phyloP scores from a whole-genome alignment of 163 green algal species.

The Chlamydomonas reinhardtii region DNA sequence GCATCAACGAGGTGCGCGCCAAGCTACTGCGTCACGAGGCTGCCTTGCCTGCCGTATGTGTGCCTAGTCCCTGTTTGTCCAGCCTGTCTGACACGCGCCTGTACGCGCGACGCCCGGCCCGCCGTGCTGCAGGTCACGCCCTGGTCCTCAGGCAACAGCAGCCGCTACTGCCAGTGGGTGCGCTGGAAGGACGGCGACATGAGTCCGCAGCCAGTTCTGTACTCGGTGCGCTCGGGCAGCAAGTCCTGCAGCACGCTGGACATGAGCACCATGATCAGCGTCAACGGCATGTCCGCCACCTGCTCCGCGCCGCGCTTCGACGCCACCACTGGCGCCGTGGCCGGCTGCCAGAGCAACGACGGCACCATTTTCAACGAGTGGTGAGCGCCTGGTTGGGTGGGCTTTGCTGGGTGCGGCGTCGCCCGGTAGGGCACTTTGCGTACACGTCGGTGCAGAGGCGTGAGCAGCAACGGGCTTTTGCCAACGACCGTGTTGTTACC shows the following conservation, averaged over 20 bases:
- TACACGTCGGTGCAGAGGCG: too few species aligned
- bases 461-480: too few species aligned
- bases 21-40: not conserved
- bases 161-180: conserved; percentile 22
- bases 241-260: not conserved
- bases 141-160: too few species aligned
- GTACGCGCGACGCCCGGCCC: too few species aligned
- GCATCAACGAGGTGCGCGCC: conserved; percentile 1
- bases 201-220: not conserved
- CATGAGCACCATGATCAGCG: not conserved
- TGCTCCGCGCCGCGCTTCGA: not conserved
- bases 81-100: too few species aligned
- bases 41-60: too few species aligned
- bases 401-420: too few species aligned
- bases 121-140: too few species aligned
- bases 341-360: conserved; percentile 5
- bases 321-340: not conserved
- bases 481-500: too few species aligned
- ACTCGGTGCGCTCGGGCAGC: not conserved
- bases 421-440: too few species aligned
- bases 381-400: too few species aligned
- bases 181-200: not conserved
- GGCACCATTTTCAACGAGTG: conserved; percentile 15
- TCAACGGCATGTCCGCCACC: not conserved
- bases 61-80: too few species aligned